Conservation (phyloP, 2,329 filamentous ascomycete species). For the Pezicula radicicola region DNA sequence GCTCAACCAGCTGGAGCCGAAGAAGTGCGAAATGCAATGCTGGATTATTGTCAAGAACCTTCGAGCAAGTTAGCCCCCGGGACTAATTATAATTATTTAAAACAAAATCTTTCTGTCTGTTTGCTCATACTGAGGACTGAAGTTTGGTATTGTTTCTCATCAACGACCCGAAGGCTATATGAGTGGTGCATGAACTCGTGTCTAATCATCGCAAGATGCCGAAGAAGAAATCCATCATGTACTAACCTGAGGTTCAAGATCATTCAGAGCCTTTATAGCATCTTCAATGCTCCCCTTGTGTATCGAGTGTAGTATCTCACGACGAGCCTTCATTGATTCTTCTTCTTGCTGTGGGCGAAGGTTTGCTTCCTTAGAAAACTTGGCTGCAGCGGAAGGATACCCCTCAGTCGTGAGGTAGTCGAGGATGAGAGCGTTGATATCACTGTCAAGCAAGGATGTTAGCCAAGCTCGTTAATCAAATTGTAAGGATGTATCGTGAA, state of each 20-base stretch:
- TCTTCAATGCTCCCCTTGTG: constrained; percentile 80
- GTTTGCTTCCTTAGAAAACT: constrained; percentile 92
- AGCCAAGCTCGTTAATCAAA: constrained; percentile 1
- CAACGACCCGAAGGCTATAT: constrained; percentile 83
- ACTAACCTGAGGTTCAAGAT: constrained; percentile 86
- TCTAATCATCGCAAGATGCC: constrained; percentile 80
- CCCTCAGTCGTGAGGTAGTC: constrained; percentile 97
- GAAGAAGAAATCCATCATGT: constrained; percentile 3
- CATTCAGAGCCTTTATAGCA: constrained; percentile 85
- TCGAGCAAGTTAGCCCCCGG: constrained; percentile 13
- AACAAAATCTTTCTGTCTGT: constrained; percentile 9
- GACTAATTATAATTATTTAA: neutral
- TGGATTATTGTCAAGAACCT: constrained; percentile 86
- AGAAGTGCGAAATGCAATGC: constrained; percentile 86
- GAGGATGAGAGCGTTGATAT: constrained; percentile 93
- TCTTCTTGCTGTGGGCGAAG: constrained; percentile 70
- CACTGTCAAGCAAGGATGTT: constrained; percentile 49
- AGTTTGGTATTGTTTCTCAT: constrained; percentile 78
- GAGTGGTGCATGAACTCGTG: constrained; percentile 99
- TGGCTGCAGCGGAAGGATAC: constrained; percentile 87
- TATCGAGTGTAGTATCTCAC: constrained; percentile 81
- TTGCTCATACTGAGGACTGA: constrained; percentile 86
- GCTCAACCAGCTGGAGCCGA: constrained; percentile 87
- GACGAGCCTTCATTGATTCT: constrained; percentile 71
- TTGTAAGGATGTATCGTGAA: neutral